Conservation (phyloP, 345 rosid species). For the Populus alba region DNA sequence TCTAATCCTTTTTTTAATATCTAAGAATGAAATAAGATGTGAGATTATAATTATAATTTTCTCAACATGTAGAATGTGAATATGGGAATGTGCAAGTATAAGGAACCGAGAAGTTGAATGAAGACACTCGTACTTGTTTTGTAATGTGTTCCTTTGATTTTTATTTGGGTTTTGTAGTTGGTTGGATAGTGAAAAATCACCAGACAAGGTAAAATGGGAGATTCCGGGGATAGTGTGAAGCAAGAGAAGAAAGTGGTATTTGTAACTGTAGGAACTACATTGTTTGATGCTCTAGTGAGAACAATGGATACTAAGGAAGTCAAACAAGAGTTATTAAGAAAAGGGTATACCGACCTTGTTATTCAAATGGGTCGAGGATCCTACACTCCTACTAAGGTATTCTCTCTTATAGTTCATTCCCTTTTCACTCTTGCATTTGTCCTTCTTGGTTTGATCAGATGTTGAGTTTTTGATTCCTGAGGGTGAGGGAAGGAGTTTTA, state of each 20-base stretch:
- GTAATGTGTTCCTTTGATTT: not conserved
- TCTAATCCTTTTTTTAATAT: not conserved
- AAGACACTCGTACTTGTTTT: not conserved
- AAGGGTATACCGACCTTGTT: constrained; percentile 74
- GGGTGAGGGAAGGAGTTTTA: not conserved
- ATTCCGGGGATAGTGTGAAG: constrained; percentile 14
- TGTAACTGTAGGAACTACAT: constrained; percentile 88
- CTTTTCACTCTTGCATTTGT: not conserved
- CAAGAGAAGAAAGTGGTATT: constrained; percentile 46
- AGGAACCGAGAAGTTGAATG: not conserved
- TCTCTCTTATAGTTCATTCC: not conserved
- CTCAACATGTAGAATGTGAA: not conserved
- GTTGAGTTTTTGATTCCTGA: not conserved
- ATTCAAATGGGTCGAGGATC: constrained; percentile 89
- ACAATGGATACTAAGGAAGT: constrained; percentile 53
- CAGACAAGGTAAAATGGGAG: constrained; percentile 25
- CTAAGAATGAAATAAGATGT: not conserved
- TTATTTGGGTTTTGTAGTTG: not conserved
- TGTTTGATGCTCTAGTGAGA: constrained; percentile 74
- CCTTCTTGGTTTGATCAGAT: not conserved
- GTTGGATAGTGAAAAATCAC: not conserved
- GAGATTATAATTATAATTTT: not conserved
- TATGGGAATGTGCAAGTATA: not conserved
- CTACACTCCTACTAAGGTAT: constrained; percentile 61
- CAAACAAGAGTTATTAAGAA: constrained; percentile 50